Evolutionary conservation across 2,329 filamentous ascomycete genomes (phyloP).

Genomic region (Colletotrichum lentis): DNA sequence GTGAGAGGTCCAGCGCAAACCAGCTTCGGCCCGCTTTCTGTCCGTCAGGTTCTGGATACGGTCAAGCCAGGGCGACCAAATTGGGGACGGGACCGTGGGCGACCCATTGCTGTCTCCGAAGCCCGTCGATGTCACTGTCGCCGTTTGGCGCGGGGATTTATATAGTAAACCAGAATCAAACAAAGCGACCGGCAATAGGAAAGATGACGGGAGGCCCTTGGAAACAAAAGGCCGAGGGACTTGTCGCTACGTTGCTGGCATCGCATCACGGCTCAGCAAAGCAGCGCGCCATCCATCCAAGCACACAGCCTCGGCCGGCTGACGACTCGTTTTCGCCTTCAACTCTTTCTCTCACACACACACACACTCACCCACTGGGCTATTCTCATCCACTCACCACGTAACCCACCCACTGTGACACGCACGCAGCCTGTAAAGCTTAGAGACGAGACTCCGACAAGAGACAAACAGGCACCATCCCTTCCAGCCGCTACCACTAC

Average conservation of each 20-base stretch:
- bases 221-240: background rate
- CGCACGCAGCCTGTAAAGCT: background rate
- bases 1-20: too few relatives aligned
- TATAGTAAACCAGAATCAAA: background rate
- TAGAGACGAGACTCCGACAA: background rate
- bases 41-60: background rate
- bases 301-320: constrained; percentile 33
- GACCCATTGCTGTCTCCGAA: constrained; percentile 19
- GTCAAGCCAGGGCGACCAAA: background rate
- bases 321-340: constrained; percentile 36
- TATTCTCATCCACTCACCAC: too few relatives aligned
- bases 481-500: constrained; percentile 3
- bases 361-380: too few relatives aligned
- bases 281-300: background rate
- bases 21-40: constrained; percentile 14
- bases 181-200: background rate
- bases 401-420: too few relatives aligned
- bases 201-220: background rate
- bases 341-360: too few relatives aligned
- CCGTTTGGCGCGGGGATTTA: background rate
- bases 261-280: constrained; percentile 7
- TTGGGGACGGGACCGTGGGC: background rate
- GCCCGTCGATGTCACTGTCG: background rate
- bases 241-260: constrained; percentile 1
- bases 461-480: constrained; percentile 14